These are phyloP conservation scores for Solanum dulcamara DNA, from an alignment of 257 asterid genomes.

Conservation along the genomic window DNA sequence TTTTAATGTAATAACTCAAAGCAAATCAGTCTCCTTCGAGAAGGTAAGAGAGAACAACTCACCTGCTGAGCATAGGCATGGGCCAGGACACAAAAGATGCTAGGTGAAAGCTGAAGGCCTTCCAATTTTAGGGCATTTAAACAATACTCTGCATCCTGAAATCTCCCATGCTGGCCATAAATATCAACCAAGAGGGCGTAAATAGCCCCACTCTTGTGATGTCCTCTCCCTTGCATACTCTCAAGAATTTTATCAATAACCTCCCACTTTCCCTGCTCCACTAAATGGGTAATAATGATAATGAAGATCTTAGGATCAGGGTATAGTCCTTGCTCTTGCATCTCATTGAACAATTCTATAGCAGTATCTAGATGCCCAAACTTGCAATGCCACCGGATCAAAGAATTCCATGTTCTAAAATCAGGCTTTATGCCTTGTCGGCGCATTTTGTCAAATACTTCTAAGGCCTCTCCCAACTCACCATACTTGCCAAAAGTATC, in stretches of 20 bases:
- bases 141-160: slow-evolving; percentile 56
- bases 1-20: neutral
- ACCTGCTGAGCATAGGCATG: slow-evolving; percentile 96
- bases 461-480: slow-evolving; percentile 59
- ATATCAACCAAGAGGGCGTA: slow-evolving; percentile 70
- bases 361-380: slow-evolving; percentile 53
- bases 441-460: slow-evolving; percentile 60
- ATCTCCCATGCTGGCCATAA: slow-evolving; percentile 73
- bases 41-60: neutral
- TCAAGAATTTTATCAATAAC: slow-evolving; percentile 36
- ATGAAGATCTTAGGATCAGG: slow-evolving; percentile 84
- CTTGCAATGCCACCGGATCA: slow-evolving; percentile 77
- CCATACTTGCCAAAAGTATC: slow-evolving; percentile 81
- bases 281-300: slow-evolving; percentile 51
- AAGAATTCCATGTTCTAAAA: slow-evolving; percentile 71
- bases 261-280: slow-evolving; percentile 79
- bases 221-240: slow-evolving; percentile 55
- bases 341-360: slow-evolving; percentile 42
- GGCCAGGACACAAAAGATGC: slow-evolving; percentile 69
- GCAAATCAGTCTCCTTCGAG: neutral
- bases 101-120: slow-evolving; percentile 61
- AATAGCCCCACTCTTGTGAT: slow-evolving; percentile 58
- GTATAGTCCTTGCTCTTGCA: slow-evolving; percentile 74
- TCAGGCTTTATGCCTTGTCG: slow-evolving; percentile 54
- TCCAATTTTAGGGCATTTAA: slow-evolving; percentile 47